These are phyloP conservation scores for Triangularia setosa DNA, from an alignment of 2,329 filamentous ascomycete species.

Conservation along the genomic window DNA sequence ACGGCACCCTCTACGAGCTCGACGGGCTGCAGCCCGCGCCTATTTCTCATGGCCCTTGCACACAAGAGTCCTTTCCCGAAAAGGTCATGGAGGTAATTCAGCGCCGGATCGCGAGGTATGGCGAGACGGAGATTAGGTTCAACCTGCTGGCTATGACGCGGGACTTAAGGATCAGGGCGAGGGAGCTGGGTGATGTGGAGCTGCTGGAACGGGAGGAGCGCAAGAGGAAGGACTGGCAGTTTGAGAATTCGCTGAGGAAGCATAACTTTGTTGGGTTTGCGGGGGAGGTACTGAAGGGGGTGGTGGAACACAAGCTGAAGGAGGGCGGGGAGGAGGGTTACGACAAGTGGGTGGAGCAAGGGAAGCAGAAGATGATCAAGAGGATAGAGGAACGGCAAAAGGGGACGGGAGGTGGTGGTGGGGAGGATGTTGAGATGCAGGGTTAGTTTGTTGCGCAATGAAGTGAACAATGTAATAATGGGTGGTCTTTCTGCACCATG, in stretches of 20 bases:
- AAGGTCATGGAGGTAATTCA: constrained; percentile 85
- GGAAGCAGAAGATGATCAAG: constrained; percentile 30
- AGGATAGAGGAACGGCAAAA: constrained; percentile 33
- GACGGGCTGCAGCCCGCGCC: constrained; percentile 92
- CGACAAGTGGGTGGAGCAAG: constrained; percentile 68
- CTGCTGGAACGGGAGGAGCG: constrained; percentile 72
- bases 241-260: constrained; percentile 86
- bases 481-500: no score
- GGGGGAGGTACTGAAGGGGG: constrained; percentile 82
- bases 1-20: constrained; percentile 82
- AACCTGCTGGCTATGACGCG: constrained; percentile 90
- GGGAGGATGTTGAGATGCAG: constrained; percentile 31
- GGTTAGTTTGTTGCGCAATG: constrained; percentile 22
- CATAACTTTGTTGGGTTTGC: constrained; percentile 98
- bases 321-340: constrained; percentile 63
- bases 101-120: constrained; percentile 79
- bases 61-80: constrained; percentile 65
- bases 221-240: constrained; percentile 83
- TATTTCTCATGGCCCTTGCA: constrained; percentile 79
- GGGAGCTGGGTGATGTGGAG: constrained; percentile 78
- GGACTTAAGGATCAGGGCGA: constrained; percentile 72
- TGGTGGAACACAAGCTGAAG: constrained; percentile 69
- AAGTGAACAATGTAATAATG: no score
- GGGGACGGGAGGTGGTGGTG: constrained; percentile 24
- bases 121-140: constrained; percentile 84